Evolutionary conservation across 139 green algal genomes (phyloP), one percentile per base, ranked within the genome.

Genomic region (Choricystis sp.): DNA sequence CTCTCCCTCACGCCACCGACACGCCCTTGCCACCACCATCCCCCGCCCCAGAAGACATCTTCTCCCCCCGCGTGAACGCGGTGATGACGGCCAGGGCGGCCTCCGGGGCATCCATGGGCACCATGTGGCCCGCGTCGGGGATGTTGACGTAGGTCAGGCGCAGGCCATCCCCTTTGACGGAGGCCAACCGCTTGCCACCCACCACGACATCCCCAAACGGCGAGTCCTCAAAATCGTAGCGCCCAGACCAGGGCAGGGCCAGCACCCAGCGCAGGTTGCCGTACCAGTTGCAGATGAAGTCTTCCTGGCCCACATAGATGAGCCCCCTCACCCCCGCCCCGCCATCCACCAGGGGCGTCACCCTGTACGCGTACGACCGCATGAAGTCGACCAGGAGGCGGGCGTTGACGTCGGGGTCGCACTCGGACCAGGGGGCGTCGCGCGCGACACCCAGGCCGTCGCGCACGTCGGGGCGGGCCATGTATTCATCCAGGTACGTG

Each of bases 201-300:
- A 19, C 23, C 1, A 29, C 26, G 49, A 66, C 77, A 25, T 64
- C 65, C 1, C 27, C 30, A 3, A 48, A 56, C 25, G 9, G 9
- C 9, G 9, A 21, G 40, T 52, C 40, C 16, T 52, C 40, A 16
- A 52, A 52, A 52, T 52, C 40, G 40, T 52, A 52, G 40, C 40
- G 40, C 40, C 60, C 61, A 30, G 74, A 28, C 77, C 74, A 72
- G 24, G 80, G 69, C 62, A 80, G 26, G 23, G 58, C 64, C 56
- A 89, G 76, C 29, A 92, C 79, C 86, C 86, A 93, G 60, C 74
- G 63, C 2, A 61, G 27, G 71, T 86, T 86, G 58, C 79, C 81
- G 3, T 83, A 26, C 57, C 69, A 76, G 72, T 86, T 86, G 70
- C 80, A 94, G 61, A 94, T 94, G 26, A 92, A 72, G 69, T 94